A percentile compares a stretch with the other conserved stretches of the same genome.
phyloP scores from a whole-genome alignment of 148 eudicot species.

The Camellia granthamiana region DNA sequence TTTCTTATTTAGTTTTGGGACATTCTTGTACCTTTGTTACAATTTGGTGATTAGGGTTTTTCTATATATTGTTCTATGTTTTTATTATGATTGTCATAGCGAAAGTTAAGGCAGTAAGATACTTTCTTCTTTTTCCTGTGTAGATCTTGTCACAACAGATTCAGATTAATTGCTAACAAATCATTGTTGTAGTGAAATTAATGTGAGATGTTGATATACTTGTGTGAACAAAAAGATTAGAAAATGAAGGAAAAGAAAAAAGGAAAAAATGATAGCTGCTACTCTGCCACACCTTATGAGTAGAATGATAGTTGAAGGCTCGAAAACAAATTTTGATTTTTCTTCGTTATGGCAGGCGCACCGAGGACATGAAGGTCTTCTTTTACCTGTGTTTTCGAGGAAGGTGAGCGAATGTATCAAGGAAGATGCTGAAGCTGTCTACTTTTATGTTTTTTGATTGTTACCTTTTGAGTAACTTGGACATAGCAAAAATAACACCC shows the following conservation, averaged over 20 bases:
- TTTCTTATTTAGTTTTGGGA: too few species aligned
- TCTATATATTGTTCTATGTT: too few species aligned
- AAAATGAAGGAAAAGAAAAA: too few species aligned
- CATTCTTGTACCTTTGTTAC: too few species aligned
- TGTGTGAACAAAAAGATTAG: too few species aligned
- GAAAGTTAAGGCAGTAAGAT: too few species aligned
- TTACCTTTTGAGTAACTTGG: not conserved
- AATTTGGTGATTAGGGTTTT: too few species aligned
- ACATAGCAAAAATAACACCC: too few species aligned
- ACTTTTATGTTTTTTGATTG: not conserved
- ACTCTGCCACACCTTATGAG: too few species aligned
- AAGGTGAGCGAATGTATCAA: not conserved
- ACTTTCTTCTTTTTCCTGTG: too few species aligned
- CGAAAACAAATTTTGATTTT: not conserved
- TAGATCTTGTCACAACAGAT: not conserved
- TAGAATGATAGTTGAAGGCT: not conserved
- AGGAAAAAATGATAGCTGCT: too few species aligned
- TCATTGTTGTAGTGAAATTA: not conserved
- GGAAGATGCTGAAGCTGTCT: not conserved
- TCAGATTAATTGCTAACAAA: not conserved
- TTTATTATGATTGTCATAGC: too few species aligned
- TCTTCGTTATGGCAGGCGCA: not conserved
- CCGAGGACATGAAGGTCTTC: not conserved
- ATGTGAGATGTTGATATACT: not conserved
- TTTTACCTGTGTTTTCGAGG: not conserved